Conservation (phyloP, 441 rosid species). For the Erodium texanum region DNA sequence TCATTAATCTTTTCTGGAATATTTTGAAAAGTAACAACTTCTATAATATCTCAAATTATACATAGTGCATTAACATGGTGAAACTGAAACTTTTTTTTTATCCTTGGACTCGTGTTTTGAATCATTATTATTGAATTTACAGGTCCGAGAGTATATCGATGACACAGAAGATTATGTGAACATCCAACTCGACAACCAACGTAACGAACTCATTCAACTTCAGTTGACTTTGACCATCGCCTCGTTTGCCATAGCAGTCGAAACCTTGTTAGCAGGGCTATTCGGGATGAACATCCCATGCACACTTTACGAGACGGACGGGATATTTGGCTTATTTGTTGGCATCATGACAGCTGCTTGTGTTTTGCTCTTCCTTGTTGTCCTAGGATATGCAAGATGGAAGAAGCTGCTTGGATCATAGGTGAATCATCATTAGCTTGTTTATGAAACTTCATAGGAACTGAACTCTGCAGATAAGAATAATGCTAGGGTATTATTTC, state of each 20-base stretch:
- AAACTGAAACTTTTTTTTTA: background rate
- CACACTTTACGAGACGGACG: constrained; percentile 23
- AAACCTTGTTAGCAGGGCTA: constrained; percentile 59
- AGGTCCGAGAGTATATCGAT: constrained; percentile 92
- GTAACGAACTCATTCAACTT: constrained; percentile 87
- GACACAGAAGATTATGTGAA: constrained; percentile 95
- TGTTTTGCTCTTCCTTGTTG: constrained; percentile 54
- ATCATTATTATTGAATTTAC: constrained; percentile 17
- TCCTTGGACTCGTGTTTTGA: background rate
- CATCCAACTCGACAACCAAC: constrained; percentile 82
- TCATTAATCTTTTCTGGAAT: background rate
- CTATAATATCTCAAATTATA: background rate
- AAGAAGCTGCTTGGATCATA: constrained; percentile 80
- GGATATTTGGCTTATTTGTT: constrained; percentile 49
- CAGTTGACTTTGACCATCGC: constrained; percentile 76
- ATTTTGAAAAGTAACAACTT: background rate
- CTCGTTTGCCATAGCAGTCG: constrained; percentile 65
- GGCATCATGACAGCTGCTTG: constrained; percentile 40
- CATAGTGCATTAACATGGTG: background rate
- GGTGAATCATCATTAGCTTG: constrained; percentile 1
- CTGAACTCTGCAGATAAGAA: background rate
- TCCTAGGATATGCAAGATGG: constrained; percentile 85
- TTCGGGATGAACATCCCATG: constrained; percentile 92
- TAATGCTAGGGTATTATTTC: background rate
- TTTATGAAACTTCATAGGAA: background rate